Evolutionary conservation across 1,284 basidiomycete species (phyloP).

Genomic region (Pseudozyma pruni): DNA sequence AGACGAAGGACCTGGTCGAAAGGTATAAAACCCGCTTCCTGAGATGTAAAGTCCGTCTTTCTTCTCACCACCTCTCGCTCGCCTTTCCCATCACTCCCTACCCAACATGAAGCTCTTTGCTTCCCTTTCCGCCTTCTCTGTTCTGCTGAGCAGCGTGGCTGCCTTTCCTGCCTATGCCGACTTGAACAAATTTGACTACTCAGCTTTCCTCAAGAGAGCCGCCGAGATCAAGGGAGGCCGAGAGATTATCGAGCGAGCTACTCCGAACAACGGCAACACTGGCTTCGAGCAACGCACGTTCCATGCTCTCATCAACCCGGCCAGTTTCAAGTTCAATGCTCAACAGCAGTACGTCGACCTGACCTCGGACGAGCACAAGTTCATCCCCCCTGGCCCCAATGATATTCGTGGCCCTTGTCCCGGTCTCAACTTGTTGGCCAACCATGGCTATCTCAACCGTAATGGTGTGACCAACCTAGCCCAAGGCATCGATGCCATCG

Average conservation of each 20-base stretch:
- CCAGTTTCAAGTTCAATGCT: constrained; percentile 48
- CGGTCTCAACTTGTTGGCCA: constrained; percentile 53
- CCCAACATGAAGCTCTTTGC: constrained; percentile 24
- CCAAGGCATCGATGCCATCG: constrained; percentile 54
- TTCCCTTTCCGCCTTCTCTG: constrained; percentile 10
- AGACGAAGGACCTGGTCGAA: not conserved
- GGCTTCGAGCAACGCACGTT: constrained; percentile 37
- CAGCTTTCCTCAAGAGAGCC: constrained; percentile 39
- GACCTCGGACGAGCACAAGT: constrained; percentile 54
- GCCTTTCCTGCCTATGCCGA: constrained; percentile 43
- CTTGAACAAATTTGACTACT: constrained; percentile 28
- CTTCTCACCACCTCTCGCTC: constrained; percentile 6
- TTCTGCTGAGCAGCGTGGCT: constrained; percentile 28
- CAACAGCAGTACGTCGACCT: constrained; percentile 47
- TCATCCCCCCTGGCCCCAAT: constrained; percentile 44
- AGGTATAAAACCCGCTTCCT: not conserved
- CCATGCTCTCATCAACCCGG: constrained; percentile 45
- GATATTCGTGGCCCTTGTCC: constrained; percentile 59
- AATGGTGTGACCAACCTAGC: constrained; percentile 46
- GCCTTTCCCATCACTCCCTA: constrained; percentile 3
- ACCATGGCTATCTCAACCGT: constrained; percentile 55
- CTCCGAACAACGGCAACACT: constrained; percentile 3
- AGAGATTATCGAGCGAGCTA: constrained; percentile 16
- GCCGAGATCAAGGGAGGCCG: constrained; percentile 35
- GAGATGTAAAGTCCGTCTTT: not conserved